Conservation (phyloP, 768 basidiomycete genomes). For the Boletus fagicola region DNA sequence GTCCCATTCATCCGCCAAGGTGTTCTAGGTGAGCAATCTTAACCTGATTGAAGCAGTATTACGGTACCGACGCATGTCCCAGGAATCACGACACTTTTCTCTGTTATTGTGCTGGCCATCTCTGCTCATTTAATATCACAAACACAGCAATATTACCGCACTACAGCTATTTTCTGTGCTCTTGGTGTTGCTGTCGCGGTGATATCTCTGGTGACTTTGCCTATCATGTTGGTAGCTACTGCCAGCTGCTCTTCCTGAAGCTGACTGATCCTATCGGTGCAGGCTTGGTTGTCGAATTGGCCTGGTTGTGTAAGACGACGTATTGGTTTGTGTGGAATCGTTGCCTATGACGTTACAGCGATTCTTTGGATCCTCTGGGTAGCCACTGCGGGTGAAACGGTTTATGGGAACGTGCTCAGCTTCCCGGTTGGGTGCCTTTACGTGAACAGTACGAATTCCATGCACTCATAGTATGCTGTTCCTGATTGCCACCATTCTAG, state of each 20-base stretch:
- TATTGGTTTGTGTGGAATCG: neutral
- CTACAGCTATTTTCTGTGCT: constrained; percentile 23
- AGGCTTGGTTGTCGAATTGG: constrained; percentile 38
- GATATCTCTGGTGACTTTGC: constrained; percentile 32
- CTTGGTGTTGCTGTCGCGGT: constrained; percentile 30
- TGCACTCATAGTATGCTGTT: neutral
- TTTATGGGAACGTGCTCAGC: neutral
- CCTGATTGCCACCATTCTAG: constrained; percentile 12
- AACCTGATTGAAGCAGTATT: neutral
- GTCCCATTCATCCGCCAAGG: constrained; percentile 17
- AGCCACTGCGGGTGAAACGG: constrained; percentile 33
- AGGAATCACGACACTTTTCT: constrained; percentile 24
- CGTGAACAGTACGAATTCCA: constrained; percentile 2
- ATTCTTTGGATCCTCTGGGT: constrained; percentile 42
- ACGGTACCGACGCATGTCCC: constrained; percentile 3
- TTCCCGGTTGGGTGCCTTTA: constrained; percentile 16
- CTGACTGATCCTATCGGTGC: neutral
- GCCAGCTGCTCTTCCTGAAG: neutral
- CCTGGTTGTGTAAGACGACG: constrained; percentile 35
- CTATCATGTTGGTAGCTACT: constrained; percentile 24
- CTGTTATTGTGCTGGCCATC: constrained; percentile 33
- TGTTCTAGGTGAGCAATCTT: constrained; percentile 22
- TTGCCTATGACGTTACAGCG: constrained; percentile 16
- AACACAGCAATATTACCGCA: constrained; percentile 5
- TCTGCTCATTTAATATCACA: constrained; percentile 28